phyloP scores from a whole-genome alignment of 75 land plant genomes.

The Pinus tabuliformis region DNA sequence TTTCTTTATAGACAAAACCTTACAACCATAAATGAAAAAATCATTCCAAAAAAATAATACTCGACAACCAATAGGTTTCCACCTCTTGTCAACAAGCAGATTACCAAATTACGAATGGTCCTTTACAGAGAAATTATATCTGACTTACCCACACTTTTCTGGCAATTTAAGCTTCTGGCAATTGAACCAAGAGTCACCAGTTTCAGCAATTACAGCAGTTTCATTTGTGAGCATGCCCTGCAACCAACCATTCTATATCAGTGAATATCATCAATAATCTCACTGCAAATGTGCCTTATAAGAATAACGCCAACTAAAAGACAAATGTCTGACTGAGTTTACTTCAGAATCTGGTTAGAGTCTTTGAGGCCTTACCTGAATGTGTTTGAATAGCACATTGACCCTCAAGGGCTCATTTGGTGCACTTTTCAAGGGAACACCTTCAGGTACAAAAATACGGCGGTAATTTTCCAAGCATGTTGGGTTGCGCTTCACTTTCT shows the following conservation, averaged over 20 bases:
- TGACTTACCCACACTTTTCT: slow-evolving; percentile 37
- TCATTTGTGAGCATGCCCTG: slow-evolving; percentile 61
- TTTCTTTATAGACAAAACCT: too few relatives aligned
- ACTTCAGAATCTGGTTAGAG: too few relatives aligned
- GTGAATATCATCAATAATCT: background rate
- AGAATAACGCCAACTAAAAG: background rate
- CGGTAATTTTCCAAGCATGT: slow-evolving; percentile 48
- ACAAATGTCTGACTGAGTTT: too few relatives aligned
- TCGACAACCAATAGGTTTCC: too few relatives aligned
- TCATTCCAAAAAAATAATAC: too few relatives aligned
- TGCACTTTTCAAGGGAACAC: slow-evolving; percentile 24
- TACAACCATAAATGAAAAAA: too few relatives aligned
- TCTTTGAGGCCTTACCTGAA: slow-evolving; percentile 25
- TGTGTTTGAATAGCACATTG: slow-evolving; percentile 56
- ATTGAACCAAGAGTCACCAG: slow-evolving; percentile 96
- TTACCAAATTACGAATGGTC: too few relatives aligned
- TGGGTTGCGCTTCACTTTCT: slow-evolving; percentile 11
- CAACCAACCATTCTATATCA: background rate
- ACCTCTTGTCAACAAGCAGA: too few relatives aligned
- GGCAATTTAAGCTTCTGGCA: slow-evolving; percentile 8
- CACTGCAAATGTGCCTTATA: background rate
- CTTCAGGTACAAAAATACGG: slow-evolving; percentile 55
- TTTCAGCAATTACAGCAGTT: slow-evolving; percentile 78
- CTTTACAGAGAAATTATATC: too few relatives aligned
- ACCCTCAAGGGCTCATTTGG: slow-evolving; percentile 51